A percentile compares a stretch with the other conserved stretches of the same genome.
Evolutionary conservation across 441 rosid genomes (phyloP).

Genomic region (Omphalea diandra): DNA sequence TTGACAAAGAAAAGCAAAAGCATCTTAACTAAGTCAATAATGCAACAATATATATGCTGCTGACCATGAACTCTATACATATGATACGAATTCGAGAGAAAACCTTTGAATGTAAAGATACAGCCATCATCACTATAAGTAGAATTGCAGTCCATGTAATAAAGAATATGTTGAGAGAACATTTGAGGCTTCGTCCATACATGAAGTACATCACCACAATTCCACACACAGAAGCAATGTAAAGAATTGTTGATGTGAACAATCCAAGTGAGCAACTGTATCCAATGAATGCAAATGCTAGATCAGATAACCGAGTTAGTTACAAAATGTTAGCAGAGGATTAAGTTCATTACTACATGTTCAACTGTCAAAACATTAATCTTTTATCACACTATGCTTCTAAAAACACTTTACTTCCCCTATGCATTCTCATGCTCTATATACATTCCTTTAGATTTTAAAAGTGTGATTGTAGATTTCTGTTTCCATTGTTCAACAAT

Average conservation of each 20-base stretch:
- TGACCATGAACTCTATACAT: neutral
- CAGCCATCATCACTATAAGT: slow-evolving; percentile 61
- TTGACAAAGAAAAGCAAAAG: neutral
- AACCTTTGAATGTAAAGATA: slow-evolving; percentile 78
- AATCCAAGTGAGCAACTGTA: slow-evolving; percentile 71
- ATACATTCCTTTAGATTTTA: neutral
- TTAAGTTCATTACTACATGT: neutral
- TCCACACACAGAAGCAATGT: slow-evolving; percentile 57
- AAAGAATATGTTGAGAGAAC: slow-evolving; percentile 78
- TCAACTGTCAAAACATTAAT: neutral
- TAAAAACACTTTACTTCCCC: neutral
- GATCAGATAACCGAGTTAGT: neutral
- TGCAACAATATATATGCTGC: neutral
- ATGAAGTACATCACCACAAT: slow-evolving; percentile 52
- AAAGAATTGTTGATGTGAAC: slow-evolving; percentile 54
- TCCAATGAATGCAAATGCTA: neutral
- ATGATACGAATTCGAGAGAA: neutral
- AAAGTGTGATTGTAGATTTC: neutral
- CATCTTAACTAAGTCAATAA: neutral
- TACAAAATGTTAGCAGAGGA: neutral
- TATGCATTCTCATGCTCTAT: neutral
- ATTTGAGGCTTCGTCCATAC: slow-evolving; percentile 48
- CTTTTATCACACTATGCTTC: neutral
- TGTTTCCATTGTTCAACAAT: neutral
- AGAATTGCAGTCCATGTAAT: slow-evolving; percentile 74